Base-by-base conservation (phyloP, 441 rosid genomes). In the Lepidium campestre region DNA sequence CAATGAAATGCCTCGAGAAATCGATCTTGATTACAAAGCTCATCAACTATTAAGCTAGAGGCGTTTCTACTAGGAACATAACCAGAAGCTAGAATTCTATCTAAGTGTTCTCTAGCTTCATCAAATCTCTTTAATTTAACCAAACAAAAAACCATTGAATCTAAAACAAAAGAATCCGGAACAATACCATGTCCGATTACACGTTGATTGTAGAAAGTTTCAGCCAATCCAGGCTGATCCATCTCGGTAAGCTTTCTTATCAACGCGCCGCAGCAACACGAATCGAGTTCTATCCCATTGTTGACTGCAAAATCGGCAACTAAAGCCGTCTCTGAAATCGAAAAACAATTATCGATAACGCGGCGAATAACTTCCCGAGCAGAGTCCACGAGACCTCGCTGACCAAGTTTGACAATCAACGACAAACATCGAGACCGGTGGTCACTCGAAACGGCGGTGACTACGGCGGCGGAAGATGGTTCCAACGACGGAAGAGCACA, bases 101-200 rank as follows among this genome's bases (percentile, higher is more conserved):
- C 81, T 49, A 83, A 83, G 76, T 71, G 73, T 1, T 31, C 37
- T 53, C 59, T 61, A 12, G 93, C 93, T 54, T 82, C 89, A 37
- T 77, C 76, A 7, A 83, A 48, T 58, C 79, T 79, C 44, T 80
- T 77, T 66, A 89, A 48, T 56, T 75, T 78, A 74, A 81, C 81
- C 39, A 78, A 65, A 73, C 87, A 86, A 70, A 79, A 57, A 27
- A 83, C 72, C 79, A 85, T 70, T 9, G 83, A 79, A 74, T 83
- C 75, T 54, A 82, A 63, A 77, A 83, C 77, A 9, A 48, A 48
- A 2, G 77, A 35, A 70, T 80, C 80, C 32, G 79, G 79, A 50
- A 75, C 78, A 35, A 77, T 72, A 75, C 88, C 89, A 39, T 60
- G 69, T 45, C 73, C 76, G 18, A 68, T 52, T 13, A 86, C 68